Base-by-base conservation (phyloP, 352 stramenopile species). In the Pythium rishiriense region DNA sequence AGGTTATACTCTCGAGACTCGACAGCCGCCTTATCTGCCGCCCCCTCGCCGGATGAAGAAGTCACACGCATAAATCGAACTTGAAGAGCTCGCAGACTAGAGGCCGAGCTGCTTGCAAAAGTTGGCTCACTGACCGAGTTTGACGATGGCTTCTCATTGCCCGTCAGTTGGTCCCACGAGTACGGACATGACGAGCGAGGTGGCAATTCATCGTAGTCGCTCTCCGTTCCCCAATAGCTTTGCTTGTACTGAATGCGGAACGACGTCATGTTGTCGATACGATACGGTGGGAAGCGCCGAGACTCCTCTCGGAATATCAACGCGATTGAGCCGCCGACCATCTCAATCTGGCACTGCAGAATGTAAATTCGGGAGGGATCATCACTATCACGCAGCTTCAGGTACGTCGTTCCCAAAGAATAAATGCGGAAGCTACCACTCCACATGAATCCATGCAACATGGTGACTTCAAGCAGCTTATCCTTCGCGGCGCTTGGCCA, bases 181-280 rank as follows among this genome's bases (percentile, higher is more conserved):
- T 96, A 97, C 22, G 89, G 64, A 53, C 81, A 91, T 0, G 84
- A 96, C 26, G 78, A 82, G 14, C 85, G 78, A 14, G 85, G 85
- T 8, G 81, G 60, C 2, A 96, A 55, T 28, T 94, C 80, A 46
- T 97, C 89, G 41, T 85, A 96, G 55, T 87, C 75, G 24, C 77
- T 83, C 21, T 87, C 79, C 8, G 75, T 72, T 22, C 81, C 79
- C 87, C 87, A 96, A 39, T 79, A 82, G 22, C 74, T 75, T 64
- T 97, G 88, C 55, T 91, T 91, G 70, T 85, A 96, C 55, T 91
- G 79, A 48, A 97, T 93, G 35, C 86, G 82, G 67, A 94, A 94
- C 19, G 87, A 95, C 24, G 88, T 96, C 78, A 93, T 93, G 72
- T 97, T 97, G 64, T 96, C 88, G 50, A 97, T 96, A 50, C 90